Base-by-base conservation (phyloP, 805 yeast species). In the Kockiozyma suomiensis region DNA sequence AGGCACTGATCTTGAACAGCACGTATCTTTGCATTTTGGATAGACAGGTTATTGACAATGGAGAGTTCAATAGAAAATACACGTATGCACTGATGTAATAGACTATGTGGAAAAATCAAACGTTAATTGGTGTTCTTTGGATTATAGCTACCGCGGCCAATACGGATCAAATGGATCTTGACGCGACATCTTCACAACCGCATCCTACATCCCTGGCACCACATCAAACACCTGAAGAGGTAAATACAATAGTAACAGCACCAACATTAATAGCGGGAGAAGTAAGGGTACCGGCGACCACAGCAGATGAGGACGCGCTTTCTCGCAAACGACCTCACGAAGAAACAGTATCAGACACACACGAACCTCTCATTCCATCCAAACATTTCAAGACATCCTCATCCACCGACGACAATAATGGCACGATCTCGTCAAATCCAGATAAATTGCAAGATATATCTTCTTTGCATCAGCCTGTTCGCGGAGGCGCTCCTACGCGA, bases 401-500 rank as follows among this genome's bases (percentile, higher is more conserved):
- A 10, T 19, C 46, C 28, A 12, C 26, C 46, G 46, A 7, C 8
- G 15, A 41, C 25, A 8, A 19, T 28, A 41, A 13, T n/a, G 21
- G 4, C 21, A 38, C 3, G 10, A 2, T 17, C 17, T 38, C 46
- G 10, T 15, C 46, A 8, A 12, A n/a, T 13, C 26, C 46, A 23
- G 28, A 19, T 8, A 41, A 41, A 41, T 12, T 21, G 28, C 46
- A 41, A 23, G 5, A 4, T 8, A 21, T 4, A 19, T 10, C 28
- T 28, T 10, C 46, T 21, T 4, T 21, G 8, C 15, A 41, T 10
- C 21, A 48, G 21, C 54, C 54, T 12, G 50, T 42, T 17, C 64
- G 64, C 15, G 88, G 90, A 7, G 94, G 94, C 1, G 86, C 91
- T 1, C 83, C 88, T 0, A 79, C 86, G 1, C 80, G 96, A 64